Percentiles rank a stretch among this genome's conserved stretches.
Conservation (phyloP, 352 stramenopile genomes). For the Saprolegnia diclina region DNA sequence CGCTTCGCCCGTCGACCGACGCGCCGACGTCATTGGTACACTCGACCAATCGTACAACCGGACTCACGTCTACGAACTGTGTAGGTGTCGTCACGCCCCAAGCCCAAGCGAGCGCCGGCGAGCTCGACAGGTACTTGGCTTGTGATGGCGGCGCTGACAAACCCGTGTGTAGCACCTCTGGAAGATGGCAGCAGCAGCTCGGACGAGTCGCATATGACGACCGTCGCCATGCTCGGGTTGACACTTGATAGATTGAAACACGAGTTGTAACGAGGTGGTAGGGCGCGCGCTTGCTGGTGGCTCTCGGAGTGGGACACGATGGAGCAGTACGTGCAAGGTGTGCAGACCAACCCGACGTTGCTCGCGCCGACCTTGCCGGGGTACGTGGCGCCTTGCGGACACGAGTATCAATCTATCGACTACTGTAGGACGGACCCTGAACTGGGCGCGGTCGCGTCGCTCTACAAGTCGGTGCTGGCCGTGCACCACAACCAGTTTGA, state of each 20-base stretch:
- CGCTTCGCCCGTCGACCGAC: conserved; percentile 30
- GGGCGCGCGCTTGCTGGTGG: conserved; percentile 79
- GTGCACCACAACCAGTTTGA: conserved; percentile 93
- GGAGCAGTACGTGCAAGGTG: conserved; percentile 54
- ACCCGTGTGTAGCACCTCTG: neutral
- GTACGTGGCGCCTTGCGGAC: neutral
- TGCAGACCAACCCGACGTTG: neutral
- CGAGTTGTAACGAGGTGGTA: neutral
- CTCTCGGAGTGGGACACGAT: conserved; percentile 78
- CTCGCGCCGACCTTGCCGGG: neutral
- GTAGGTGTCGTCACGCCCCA: conserved; percentile 28
- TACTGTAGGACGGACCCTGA: conserved; percentile 5
- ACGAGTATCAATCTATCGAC: neutral
- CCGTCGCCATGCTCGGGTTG: conserved; percentile 11
- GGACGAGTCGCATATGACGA: conserved; percentile 19
- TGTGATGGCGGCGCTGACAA: too few species aligned
- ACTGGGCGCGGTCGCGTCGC: conserved; percentile 20
- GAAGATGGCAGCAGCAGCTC: neutral
- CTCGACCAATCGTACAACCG: too few species aligned
- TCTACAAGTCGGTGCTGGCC: conserved; percentile 88
- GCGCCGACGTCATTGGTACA: conserved; percentile 12
- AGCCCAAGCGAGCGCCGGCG: conserved; percentile 1
- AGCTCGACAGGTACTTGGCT: conserved; percentile 9
- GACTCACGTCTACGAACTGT: too few species aligned
- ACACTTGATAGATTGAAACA: neutral